Evolutionary conservation across 768 basidiomycete species (phyloP), one percentile per base, ranked within the genome.

Genomic region (Tricholoma sp.): DNA sequence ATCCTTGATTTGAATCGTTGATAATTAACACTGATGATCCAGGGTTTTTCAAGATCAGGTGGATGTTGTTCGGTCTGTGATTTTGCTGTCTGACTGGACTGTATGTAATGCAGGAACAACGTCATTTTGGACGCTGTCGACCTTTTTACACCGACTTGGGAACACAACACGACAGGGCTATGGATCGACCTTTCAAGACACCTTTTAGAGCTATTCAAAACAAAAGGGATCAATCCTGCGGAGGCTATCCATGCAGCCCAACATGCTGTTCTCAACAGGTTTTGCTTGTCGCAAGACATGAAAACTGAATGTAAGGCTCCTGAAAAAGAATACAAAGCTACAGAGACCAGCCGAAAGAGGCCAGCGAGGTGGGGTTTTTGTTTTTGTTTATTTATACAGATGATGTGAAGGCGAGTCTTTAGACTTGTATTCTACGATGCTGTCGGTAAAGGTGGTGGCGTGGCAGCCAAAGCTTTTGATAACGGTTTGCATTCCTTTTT

Each of bases 31-130:
- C 31, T 5, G 8, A 32, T 12, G 44, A 24, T 45, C 18, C 53
- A 89, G 87, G 92, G 0, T 94, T 86, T 66, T 89, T 85, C 74
- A 94, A 94, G 67, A 78, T 92, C 49, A 79, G 85, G 86, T 84
- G 61, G 15, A 29, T 18, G 12, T 42, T 10, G 1, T 4, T 32
- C 28, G 11, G 31, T 20, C 15, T 36, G 15, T 44, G 36, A 17
- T 17, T n/a, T 18, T 29, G 13, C 18, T 24, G 18, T 18, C 42
- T 24, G 32, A 24, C 24, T n/a, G n/a, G n/a, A 11, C 9, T 17
- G 12, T 41, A 34, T 41, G 17, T 18, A 6, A 18, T n/a, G 7
- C 62, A 88, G 88, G 64, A 78, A 82, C 59, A 78, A 74, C 51
- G 70, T 65, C 11, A 88, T 94, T 53, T 73, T 95, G 17, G 93